Evolutionary conservation across 2,329 filamentous ascomycete species (phyloP), one percentile per base, ranked within the genome.

Genomic region (Ceratocystis alfenasii): DNA sequence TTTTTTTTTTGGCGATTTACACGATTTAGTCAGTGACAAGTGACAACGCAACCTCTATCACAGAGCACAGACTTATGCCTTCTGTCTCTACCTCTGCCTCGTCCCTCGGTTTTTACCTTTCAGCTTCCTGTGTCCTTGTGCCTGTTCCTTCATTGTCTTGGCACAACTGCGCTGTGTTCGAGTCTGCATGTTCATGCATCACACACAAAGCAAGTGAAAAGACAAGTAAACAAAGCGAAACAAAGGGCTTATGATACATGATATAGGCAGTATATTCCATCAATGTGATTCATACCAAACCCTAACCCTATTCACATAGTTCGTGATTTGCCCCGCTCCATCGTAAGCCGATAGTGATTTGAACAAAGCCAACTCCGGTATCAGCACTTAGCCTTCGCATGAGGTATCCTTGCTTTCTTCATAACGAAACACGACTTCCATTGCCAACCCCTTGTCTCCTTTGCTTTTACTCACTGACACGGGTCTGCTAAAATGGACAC

Each of bases 401-500:
- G 36, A 41, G 36, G 1, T 41, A 15, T 12, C 36, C 12, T 41
- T 41, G 1, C 10, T 41, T 41, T 15, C 10, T 41, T 41, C 36
- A 41, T 15, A 15, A 41, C 12, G 12, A 15, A 41, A 5, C 36
- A 41, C 10, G 4, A 41, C 36, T 30, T 10, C n/a, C 6, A 10
- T 44, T 33, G n/a, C 6, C 46, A 20, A 20, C 15, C 3, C 12
- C 3, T 5, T 12, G 12, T 15, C 10, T 41, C 36, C 8, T 15
- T 41, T 12, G 3, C 0, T 41, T 41, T 41, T 41, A 12, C 36
- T 41, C 4, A 41, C 36, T 41, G 3, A 41, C 10, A 41, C 36
- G 3, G 36, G 36, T 41, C 36, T 41, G 3, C 3, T 5, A 15
- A 41, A 41, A 65, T 55, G 25, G 22, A 55, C 15, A 68, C 68